Base-by-base conservation (phyloP, 2,329 filamentous ascomycete genomes). In the Phialophora expanda region DNA sequence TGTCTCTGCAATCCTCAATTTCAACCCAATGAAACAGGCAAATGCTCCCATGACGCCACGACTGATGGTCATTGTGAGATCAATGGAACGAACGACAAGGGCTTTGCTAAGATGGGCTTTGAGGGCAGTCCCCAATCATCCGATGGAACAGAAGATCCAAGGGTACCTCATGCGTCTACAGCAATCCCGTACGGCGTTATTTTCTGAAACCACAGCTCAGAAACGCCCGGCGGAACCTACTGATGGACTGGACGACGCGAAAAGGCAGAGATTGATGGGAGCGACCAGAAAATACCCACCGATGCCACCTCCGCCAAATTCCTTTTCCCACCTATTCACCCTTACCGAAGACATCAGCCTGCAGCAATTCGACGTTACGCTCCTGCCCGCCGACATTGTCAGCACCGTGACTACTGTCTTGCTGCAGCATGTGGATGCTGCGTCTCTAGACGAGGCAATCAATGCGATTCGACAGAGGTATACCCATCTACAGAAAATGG, bases 61-160 rank as follows among this genome's bases (percentile, higher is more conserved):
- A 75, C 86, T 87, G 57, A 92, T 90, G 72, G 90, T 99, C 66
- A 87, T 94, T 73, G 85, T 96, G 67, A 92, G 89, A 78, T 98
- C 94, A 4, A 95, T 99, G 88, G 94, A 97, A 77, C 92, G 96
- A 75, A 99, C 95, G 26, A 91, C 91, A 2, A 87, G 93, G 73
- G 88, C 93, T 71, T 81, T 99, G 55, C 83, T 98, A 46, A 85
- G 93, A 61, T 93, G 97, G 78, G 82, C 97, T 61, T 83, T 90
- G 71, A 94, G 94, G 80, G 93, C 93, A 74, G 93, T 95, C 72
- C 91, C 91, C 2, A 90, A 91, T 62, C 90, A 93, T 71, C 88
- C 91, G 0, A 83, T 93, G 61, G 85, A 86, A 24, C 85, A 85
- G 0, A 89, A 91, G 67, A 95, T 99, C 76, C 91, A 97, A 72